Evolutionary conservation across 179 eudicot species (phyloP), one percentile per base, ranked within the genome.

Genomic region (Patellifolia procumbens): DNA sequence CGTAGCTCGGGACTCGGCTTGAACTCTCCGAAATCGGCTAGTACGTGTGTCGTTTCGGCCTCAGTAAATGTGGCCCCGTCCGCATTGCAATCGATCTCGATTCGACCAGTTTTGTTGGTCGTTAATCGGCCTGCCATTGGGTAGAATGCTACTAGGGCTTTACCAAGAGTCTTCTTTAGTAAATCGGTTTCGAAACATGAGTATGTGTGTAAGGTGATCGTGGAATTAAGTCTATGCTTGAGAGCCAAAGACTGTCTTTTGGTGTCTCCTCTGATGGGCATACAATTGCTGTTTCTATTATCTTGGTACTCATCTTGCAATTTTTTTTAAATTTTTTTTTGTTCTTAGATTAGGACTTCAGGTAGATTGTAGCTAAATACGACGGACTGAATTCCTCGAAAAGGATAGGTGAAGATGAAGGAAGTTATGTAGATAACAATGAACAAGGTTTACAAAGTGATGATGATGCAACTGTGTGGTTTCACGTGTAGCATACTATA

Each of bases 51-150:
- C 0, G 70, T 78, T 39, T 62, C 76, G 1, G 49, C 49, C 19
- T 78, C 81, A 1, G 62, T 24, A 63, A 78, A 78, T 26, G 60
- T 46, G 19, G 28, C 80, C 10, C 75, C 80, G 32, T 77, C 43
- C 2, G 59, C 68, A 16, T 76, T 76, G 48, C 79, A 76, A 22
- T 68, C 79, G 24, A 76, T 69, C 31, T 76, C 79, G 4, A 68
- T 39, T 4, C 79, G 74, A 59, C 59, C 74, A 3, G 28, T 59
- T 5, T 56, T 15, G 39, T 69, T 70, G 11, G 24, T 48, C 37
- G 28, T 46, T 24, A 77, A 34, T 28, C 80, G 28, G 0, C 80
- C 80, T 2, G 80, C 80, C 1, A 70, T 17, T 2, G 80, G 80
- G 24, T 77, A 77, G 31, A 59, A 77, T 35, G 69, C 37, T 3